Evolutionary conservation across 352 stramenopile genomes (phyloP).

Genomic region (Thraustotheca clavata): DNA sequence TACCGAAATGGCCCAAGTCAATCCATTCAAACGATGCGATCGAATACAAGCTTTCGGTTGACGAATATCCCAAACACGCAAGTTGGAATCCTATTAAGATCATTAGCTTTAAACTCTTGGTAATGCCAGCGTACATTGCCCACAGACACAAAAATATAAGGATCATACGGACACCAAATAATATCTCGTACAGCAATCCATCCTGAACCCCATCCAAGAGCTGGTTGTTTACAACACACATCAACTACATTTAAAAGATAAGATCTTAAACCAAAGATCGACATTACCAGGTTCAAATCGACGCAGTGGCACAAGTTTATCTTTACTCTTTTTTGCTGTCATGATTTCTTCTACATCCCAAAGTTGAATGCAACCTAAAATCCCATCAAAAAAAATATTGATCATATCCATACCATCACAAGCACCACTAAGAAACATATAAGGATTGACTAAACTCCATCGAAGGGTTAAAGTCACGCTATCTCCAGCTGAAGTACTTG

Average conservation of each 20-base stretch:
- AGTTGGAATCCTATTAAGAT: conserved; percentile 50
- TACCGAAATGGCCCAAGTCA: conserved; percentile 62
- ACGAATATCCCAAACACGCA: conserved; percentile 80
- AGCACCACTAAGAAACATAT: conserved; percentile 66
- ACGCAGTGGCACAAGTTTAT: conserved; percentile 39
- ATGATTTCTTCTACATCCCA: conserved; percentile 58
- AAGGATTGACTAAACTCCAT: conserved; percentile 63
- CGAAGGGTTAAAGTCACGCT: conserved; percentile 60
- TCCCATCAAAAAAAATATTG: background rate
- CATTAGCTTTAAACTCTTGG: background rate
- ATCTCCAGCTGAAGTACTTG: conserved; percentile 23
- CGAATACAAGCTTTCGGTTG: conserved; percentile 67
- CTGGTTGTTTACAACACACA: conserved; percentile 69
- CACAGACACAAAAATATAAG: conserved; percentile 77
- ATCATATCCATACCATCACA: conserved; percentile 45
- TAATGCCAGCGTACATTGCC: conserved; percentile 50
- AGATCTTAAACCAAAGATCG: background rate
- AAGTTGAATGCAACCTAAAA: conserved; percentile 54
- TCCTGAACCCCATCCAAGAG: conserved; percentile 73
- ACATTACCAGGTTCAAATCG: conserved; percentile 70
- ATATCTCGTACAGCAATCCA: conserved; percentile 76
- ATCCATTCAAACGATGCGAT: conserved; percentile 66
- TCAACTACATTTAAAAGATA: conserved; percentile 40
- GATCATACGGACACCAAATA: conserved; percentile 72
- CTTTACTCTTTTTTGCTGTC: conserved; percentile 8